Percentiles rank a stretch among this genome's conserved stretches.
Conservation (phyloP, 2,329 filamentous ascomycete genomes). For the Pestalotiopsis sp. region DNA sequence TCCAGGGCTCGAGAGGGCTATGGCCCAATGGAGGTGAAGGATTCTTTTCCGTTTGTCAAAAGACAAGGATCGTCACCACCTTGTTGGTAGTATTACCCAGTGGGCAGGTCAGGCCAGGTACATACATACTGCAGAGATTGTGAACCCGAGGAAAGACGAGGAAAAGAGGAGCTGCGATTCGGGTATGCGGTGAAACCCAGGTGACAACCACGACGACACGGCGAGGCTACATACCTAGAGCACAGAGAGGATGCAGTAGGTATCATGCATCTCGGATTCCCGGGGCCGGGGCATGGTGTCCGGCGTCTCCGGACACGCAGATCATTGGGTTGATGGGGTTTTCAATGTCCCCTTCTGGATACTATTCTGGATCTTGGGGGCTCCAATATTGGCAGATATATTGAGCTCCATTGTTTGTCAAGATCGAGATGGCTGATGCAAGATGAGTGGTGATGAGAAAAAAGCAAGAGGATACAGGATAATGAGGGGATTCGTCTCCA, state of each 20-base stretch:
- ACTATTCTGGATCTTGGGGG: not conserved
- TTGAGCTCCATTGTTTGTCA: not conserved
- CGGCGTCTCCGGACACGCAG: no score
- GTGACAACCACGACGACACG: not conserved
- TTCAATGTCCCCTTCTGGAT: no score
- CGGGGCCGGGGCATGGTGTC: no score
- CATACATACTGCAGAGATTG: not conserved
- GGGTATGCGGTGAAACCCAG: not conserved
- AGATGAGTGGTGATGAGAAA: not conserved
- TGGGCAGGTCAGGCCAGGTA: no score
- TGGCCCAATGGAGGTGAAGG: not conserved
- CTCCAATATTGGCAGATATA: not conserved
- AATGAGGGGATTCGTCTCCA: not conserved
- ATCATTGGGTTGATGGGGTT: no score
- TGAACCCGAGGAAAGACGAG: not conserved
- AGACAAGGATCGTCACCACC: no score
- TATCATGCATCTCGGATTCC: no score
- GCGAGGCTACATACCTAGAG: not conserved
- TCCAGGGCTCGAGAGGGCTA: not conserved
- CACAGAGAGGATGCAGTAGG: no score
- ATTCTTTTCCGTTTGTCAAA: not conserved
- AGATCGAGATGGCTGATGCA: not conserved
- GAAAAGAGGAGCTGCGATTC: not conserved
- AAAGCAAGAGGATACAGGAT: not conserved
- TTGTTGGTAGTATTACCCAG: no score